Base-by-base conservation (phyloP, 1,139 yeast genomes). In the Dujonia santamariae region DNA sequence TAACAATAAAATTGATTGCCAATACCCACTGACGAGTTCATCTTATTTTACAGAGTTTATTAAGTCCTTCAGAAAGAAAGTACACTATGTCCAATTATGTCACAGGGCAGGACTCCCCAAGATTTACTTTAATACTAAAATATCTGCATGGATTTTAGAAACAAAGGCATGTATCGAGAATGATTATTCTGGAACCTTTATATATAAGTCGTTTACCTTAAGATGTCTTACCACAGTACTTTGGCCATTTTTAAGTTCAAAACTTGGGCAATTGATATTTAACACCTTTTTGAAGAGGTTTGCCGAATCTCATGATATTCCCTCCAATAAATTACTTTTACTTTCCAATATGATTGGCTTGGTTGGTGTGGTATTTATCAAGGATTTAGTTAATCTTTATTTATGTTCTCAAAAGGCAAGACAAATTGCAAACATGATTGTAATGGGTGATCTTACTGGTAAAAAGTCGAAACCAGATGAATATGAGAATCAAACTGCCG, bases 231-330 rank as follows among this genome's bases (percentile, higher is more conserved):
- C 72, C 4, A 64, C 74, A 0, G 31, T 63, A 7, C 17, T 59
- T 28, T 68, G 75, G 75, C 75, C 75, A 14, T 63, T 55, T 37
- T 18, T 61, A 9, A 55, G 70, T 9, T 56, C 70, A 0, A 61
- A 63, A 35, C 32, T 65, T 2, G 72, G 73, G 0, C 35, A 37
- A 11, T 22, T 58, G 1, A 37, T 66, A 3, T 48, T 36, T 28
- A 43, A 44, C 1, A 19, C 43, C 4, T 20, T 56, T 0, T 28
- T 44, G 8, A 28, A 32, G 5, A 22, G 19, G 26, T 9, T 6
- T n/a, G 9, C 17, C 12, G n/a, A n/a, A n/a, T 27, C 30, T 9
- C 9, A 16, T 18, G 31, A 32, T 18, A 35, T 58, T 11, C 49
- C 59, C 2, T 34, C 40, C 7, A 63, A 59, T 8, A 61, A 56